Evolutionary conservation across 805 yeast species (phyloP), one percentile per base, ranked within the genome.

Genomic region (Kluyveromyces aestuarii): DNA sequence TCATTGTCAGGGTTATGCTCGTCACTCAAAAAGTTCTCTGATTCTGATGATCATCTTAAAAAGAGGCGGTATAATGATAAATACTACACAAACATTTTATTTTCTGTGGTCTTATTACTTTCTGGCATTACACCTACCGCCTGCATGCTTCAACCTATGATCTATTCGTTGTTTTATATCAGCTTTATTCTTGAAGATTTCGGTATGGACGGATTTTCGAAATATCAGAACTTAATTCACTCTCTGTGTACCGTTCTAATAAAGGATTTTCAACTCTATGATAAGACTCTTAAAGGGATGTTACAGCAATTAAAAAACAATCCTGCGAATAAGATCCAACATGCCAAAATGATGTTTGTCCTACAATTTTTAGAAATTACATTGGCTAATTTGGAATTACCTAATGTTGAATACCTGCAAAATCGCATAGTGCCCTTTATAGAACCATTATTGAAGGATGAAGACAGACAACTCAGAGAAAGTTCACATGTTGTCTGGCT

Each of bases 201-300:
- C 45, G 67, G 68, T 2, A 46, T 50, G 0, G 43, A 44, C 4
- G 68, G 64, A 1, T 63, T 64, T 39, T 53, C 57, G 35, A 51
- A 62, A 6, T 64, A 62, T 43, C 60, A 58, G 37, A 55, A 53
- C 30, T 17, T 43, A 17, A 55, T 61, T 18, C 55, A 58, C 41
- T 56, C 58, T 8, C 40, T 59, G 6, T 33, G 55, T 13, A 42
- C 50, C 27, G 37, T 46, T 13, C 61, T 55, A 2, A 33, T 57
- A 19, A 44, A 48, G 10, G 42, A 36, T 27, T 27, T 41, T 11
- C 14, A 16, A 9, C 25, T 37, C 13, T 46, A 43, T 10, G 27
- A 16, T 27, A 14, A 50, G 25, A 18, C 49, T 8, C 41, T 57
- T 9, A 45, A 46, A 7, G 36, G 49, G 6, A 58, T 60, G 60